phyloP scores from a whole-genome alignment of 1,139 yeast genomes.

The Candida smagusa region DNA sequence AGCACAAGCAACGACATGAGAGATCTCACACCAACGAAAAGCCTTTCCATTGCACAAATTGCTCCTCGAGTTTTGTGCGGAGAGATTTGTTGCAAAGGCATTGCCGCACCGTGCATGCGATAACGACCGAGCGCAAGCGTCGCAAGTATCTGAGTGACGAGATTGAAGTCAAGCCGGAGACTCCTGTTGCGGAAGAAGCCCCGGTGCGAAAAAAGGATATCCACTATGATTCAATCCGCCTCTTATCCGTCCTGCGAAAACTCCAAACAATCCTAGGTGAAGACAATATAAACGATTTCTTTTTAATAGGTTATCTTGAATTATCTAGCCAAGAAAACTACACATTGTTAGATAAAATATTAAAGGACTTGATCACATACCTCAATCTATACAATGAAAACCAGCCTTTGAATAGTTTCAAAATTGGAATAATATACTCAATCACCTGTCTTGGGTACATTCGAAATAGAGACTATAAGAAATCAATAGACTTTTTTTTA shows the following conservation, averaged over 20 bases:
- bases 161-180: not conserved
- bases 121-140: not conserved
- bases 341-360: conserved; percentile 22
- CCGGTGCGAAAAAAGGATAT: conserved; percentile 5
- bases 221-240: conserved; percentile 27
- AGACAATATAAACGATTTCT: conserved; percentile 25
- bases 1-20: conserved; percentile 80
- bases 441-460: conserved; percentile 15
- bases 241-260: conserved; percentile 34
- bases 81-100: conserved; percentile 75
- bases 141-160: conserved; percentile 1
- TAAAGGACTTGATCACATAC: conserved; percentile 25
- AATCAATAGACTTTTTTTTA: conserved; percentile 31
- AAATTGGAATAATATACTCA: conserved; percentile 16
- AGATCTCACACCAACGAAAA: conserved; percentile 81
- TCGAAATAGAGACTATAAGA: conserved; percentile 13
- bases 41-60: conserved; percentile 72
- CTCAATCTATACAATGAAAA: conserved; percentile 18
- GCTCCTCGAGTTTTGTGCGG: conserved; percentile 72
- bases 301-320: conserved; percentile 32
- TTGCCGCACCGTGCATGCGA: conserved; percentile 66
- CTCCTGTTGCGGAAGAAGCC: conserved; percentile 5
- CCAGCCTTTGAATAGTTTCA: conserved; percentile 9
- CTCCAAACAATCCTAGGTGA: conserved; percentile 20
- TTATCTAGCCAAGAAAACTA: conserved; percentile 15